Percentiles rank a stretch among this genome's conserved stretches.
These are phyloP conservation scores for Spiromastix sp. DNA, from an alignment of 2,329 filamentous ascomycete species.

Conservation along the genomic window DNA sequence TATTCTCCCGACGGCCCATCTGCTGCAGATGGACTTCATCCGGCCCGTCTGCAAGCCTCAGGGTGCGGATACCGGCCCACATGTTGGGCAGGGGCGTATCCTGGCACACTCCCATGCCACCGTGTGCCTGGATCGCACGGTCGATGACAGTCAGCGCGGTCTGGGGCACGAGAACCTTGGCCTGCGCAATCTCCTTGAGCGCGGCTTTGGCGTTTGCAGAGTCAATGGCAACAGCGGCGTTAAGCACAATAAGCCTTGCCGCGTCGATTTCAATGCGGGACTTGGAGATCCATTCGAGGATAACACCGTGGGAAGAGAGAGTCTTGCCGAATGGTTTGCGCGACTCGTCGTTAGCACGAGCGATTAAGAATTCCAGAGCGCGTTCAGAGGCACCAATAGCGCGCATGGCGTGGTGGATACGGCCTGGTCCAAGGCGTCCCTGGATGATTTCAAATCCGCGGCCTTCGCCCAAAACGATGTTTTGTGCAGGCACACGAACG, in stretches of 20 bases:
- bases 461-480: conserved; percentile 85
- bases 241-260: conserved; percentile 79
- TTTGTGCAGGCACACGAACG: conserved; percentile 73
- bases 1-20: conserved; percentile 47
- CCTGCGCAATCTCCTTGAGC: conserved; percentile 86
- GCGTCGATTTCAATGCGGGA: conserved; percentile 91
- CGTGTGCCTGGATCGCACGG: conserved; percentile 85
- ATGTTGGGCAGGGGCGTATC: conserved; percentile 83
- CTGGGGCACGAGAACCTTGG: conserved; percentile 82
- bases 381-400: conserved; percentile 83
- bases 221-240: conserved; percentile 93
- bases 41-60: conserved; percentile 82
- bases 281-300: conserved; percentile 88
- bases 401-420: conserved; percentile 97
- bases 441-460: conserved; percentile 98
- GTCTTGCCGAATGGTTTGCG: conserved; percentile 89
- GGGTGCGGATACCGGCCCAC: conserved; percentile 71
- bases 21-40: conserved; percentile 80
- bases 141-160: conserved; percentile 82
- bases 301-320: conserved; percentile 80
- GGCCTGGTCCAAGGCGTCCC: conserved; percentile 85
- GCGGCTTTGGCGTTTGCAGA: conserved; percentile 77
- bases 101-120: conserved; percentile 82
- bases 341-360: conserved; percentile 79
- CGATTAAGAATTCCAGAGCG: conserved; percentile 89